These are phyloP conservation scores for Vinca minor DNA, from an alignment of 257 asterid species.

Conservation along the genomic window DNA sequence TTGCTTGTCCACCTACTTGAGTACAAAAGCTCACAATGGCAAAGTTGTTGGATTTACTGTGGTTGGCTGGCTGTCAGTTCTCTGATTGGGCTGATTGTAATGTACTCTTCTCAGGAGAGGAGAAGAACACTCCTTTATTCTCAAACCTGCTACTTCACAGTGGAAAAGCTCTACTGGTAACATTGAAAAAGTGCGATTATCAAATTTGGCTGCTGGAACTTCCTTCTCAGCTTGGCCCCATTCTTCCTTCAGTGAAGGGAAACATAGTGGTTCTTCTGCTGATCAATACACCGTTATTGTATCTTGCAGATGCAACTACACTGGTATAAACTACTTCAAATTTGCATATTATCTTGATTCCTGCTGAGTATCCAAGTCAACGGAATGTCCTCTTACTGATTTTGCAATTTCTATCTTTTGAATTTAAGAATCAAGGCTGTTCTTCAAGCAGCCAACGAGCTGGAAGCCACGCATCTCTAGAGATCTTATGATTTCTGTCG, in stretches of 20 bases:
- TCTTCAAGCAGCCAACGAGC: slow-evolving; percentile 80
- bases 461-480: slow-evolving; percentile 87
- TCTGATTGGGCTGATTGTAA: slow-evolving; percentile 8
- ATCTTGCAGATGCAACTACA: slow-evolving; percentile 92
- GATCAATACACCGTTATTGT: slow-evolving; percentile 82
- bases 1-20: neutral
- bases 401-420: slow-evolving; percentile 3
- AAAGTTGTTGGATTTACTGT: slow-evolving; percentile 12
- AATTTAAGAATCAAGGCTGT: slow-evolving; percentile 76
- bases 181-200: slow-evolving; percentile 27
- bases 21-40: neutral
- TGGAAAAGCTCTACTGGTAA: slow-evolving; percentile 47
- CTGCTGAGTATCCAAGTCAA: neutral
- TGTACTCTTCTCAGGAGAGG: slow-evolving; percentile 75
- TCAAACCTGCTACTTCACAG: slow-evolving; percentile 64
- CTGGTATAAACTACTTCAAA: slow-evolving; percentile 43
- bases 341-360: neutral
- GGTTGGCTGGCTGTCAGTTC: slow-evolving; percentile 21
- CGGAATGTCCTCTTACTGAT: neutral
- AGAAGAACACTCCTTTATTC: slow-evolving; percentile 95
- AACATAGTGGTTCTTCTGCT: slow-evolving; percentile 40
- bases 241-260: slow-evolving; percentile 36
- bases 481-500: slow-evolving; percentile 92
- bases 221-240: slow-evolving; percentile 44
- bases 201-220: slow-evolving; percentile 40